Evolutionary conservation across 2,329 filamentous ascomycete genomes (phyloP).

Genomic region (Colletotrichum tanaceti): DNA sequence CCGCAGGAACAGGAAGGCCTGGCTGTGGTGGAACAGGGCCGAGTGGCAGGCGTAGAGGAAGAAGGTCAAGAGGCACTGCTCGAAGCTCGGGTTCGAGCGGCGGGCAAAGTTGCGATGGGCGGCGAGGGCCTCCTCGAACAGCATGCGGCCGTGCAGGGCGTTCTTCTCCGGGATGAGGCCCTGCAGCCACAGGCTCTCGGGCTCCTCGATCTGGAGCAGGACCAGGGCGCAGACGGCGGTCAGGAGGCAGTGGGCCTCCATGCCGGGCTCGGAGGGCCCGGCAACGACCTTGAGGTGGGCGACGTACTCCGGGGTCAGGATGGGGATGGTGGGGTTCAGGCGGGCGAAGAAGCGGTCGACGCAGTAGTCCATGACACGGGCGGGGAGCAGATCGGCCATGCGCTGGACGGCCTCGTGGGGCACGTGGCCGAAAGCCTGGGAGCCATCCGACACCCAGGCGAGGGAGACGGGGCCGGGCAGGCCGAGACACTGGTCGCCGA

Average conservation of each 20-base stretch:
- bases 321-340: conserved; percentile 57
- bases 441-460: conserved; percentile 41
- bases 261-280: conserved; percentile 43
- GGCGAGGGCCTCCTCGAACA: conserved; percentile 53
- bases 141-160: conserved; percentile 51
- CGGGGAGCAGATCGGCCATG: conserved; percentile 50
- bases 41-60: conserved; percentile 60
- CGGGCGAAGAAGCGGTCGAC: conserved; percentile 54
- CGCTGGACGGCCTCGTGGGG: conserved; percentile 45
- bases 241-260: conserved; percentile 53
- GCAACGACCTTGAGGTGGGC: conserved; percentile 45
- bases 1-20: conserved; percentile 57
- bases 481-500: conserved; percentile 52
- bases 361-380: conserved; percentile 52
- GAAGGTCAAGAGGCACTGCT: conserved; percentile 55
- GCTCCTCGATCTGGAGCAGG: conserved; percentile 55
- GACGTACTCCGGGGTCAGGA: conserved; percentile 54
- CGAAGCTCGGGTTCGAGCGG: conserved; percentile 51
- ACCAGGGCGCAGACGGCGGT: conserved; percentile 56
- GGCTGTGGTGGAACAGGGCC: conserved; percentile 55
- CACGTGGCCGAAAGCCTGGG: conserved; percentile 43
- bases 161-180: conserved; percentile 52
- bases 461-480: conserved; percentile 38
- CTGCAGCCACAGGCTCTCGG: conserved; percentile 47
- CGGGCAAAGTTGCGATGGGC: conserved; percentile 50